phyloP scores from a whole-genome alignment of 257 asterid genomes.

The Jasminum sambac region DNA sequence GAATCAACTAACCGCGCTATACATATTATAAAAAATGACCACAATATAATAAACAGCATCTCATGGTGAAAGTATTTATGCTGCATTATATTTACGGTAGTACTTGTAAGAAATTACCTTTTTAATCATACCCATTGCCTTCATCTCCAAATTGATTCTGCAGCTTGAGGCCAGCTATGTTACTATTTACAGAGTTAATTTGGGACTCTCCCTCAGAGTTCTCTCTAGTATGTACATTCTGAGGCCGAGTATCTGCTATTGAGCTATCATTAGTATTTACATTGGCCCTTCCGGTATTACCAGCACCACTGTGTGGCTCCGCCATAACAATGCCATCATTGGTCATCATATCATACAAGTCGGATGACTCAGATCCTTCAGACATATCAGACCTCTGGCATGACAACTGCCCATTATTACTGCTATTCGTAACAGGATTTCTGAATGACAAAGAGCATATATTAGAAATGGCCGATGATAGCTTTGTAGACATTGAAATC shows the following conservation, averaged over 20 bases:
- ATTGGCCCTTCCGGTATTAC: slow-evolving; percentile 40
- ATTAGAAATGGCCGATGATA: not conserved
- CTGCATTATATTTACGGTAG: not conserved
- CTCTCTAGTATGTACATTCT: slow-evolving; percentile 63
- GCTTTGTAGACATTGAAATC: not conserved
- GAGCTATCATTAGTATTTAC: slow-evolving; percentile 60
- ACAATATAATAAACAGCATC: not conserved
- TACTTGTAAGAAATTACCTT: slow-evolving; percentile 39
- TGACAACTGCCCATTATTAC: slow-evolving; percentile 37
- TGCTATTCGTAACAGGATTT: slow-evolving; percentile 23
- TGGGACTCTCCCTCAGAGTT: slow-evolving; percentile 34
- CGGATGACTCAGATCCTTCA: slow-evolving; percentile 42
- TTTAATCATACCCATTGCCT: slow-evolving; percentile 44
- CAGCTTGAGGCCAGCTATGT: slow-evolving; percentile 42
- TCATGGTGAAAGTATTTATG: not conserved
- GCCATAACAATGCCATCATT: slow-evolving; percentile 31
- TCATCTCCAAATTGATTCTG: slow-evolving; percentile 42
- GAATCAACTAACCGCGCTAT: not conserved
- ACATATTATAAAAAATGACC: not conserved
- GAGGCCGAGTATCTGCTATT: slow-evolving; percentile 33
- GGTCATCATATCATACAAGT: slow-evolving; percentile 41
- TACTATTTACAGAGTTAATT: slow-evolving; percentile 59
- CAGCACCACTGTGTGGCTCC: slow-evolving; percentile 32
- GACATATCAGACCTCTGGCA: slow-evolving; percentile 40
- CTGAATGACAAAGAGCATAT: slow-evolving; percentile 32